phyloP scores from a whole-genome alignment of 2,329 filamentous ascomycete genomes.

The Phialemoniopsis sp. region DNA sequence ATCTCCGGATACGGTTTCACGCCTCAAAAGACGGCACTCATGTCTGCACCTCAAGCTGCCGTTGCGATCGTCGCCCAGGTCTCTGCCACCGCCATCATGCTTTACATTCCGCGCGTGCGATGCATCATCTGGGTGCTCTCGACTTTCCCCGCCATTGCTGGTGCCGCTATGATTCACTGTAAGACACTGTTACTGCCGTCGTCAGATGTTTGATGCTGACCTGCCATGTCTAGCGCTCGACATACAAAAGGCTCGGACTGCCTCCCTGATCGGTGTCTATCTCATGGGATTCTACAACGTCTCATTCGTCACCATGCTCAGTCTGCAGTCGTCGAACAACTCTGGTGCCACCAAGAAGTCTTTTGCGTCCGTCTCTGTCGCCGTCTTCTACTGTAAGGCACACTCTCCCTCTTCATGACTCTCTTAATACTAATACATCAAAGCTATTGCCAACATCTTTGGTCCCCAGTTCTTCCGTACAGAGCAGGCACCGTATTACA shows the following conservation, averaged over 20 bases:
- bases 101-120: slow-evolving; percentile 17
- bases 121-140: slow-evolving; percentile 24
- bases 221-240: slow-evolving; percentile 7
- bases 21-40: slow-evolving; percentile 1
- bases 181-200: too few relatives aligned
- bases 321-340: slow-evolving; percentile 21
- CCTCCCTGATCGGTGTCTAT: slow-evolving; percentile 21
- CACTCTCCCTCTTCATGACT: too few relatives aligned
- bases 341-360: slow-evolving; percentile 24
- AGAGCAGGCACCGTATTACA: neutral
- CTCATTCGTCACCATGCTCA: slow-evolving; percentile 19
- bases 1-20: slow-evolving; percentile 47
- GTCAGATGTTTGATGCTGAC: too few relatives aligned
- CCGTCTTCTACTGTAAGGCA: slow-evolving; percentile 17
- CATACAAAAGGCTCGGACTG: slow-evolving; percentile 10
- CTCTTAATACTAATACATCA: too few relatives aligned
- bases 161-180: too few relatives aligned
- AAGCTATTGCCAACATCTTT: too few relatives aligned
- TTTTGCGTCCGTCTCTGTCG: slow-evolving; percentile 20
- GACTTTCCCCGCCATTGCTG: slow-evolving; percentile 6
- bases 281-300: slow-evolving; percentile 9
- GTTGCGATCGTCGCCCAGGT: too few relatives aligned
- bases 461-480: too few relatives aligned
- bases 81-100: slow-evolving; percentile 14
- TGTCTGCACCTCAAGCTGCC: too few relatives aligned